Evolutionary conservation across 495 filamentous ascomycete species (phyloP), one percentile per base, ranked within the genome.

Genomic region (Aspergillus incahuasiensis): DNA sequence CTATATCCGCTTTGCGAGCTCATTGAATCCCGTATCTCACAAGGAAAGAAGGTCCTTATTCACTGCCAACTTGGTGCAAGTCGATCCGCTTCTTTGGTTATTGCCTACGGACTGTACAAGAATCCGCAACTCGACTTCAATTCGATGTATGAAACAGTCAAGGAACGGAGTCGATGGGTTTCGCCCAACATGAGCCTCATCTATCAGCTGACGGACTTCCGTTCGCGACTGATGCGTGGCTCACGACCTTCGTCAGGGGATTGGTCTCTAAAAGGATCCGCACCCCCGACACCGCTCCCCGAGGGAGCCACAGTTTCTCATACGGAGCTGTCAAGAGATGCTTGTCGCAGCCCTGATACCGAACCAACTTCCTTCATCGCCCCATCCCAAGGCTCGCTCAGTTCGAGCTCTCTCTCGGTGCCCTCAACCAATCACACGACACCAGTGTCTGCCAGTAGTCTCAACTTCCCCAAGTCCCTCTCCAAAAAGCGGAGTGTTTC

Each of bases 171-270:
- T 65, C 84, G 82, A 59, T 98, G 94, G 94, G 95, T 98, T 51
- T 92, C 91, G 13, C 94, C 94, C 1, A 98, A 98, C 66, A 98
- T 98, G 94, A 91, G 89, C 59, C 76, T 98, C 35, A 96, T 98
- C 69, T 97, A 97, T 73, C 92, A 94, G 68, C 77, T 98, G 48
- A 92, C 95, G 38, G 94, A 98, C 65, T 98, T 96, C 71, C 59
- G 74, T 30, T 64, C 69, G 34, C 68, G 68, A 28, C 51, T 79
- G 61, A 53, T 68, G 40, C 73, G 72, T 54, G 79, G 79, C 55
- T 76, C 74, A 28, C 65, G 68, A 48, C 65, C 69, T 18, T 55
- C 67, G 20, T 64, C 70, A 21, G 63, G 65, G 19, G 67, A 74
- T 49, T 74, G 70, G 72, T 72, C 63, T 8, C 62, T 68, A n/a